phyloP scores from a whole-genome alignment of 2,329 filamentous ascomycete species.

The Penicillium hesseltinei region DNA sequence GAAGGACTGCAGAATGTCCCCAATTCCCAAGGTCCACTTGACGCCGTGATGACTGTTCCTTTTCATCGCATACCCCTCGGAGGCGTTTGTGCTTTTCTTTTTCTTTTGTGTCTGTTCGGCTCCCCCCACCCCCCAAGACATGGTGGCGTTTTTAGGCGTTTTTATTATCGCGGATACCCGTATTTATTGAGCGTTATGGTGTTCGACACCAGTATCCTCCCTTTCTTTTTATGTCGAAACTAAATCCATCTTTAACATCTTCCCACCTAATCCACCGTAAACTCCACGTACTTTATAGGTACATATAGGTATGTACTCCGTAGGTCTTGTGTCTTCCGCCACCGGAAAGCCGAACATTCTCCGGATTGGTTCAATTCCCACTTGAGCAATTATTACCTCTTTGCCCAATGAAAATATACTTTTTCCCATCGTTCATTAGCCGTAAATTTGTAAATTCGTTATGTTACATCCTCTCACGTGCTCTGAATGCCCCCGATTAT shows the following conservation, averaged over 20 bases:
- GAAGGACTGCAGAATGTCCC: conserved; percentile 16
- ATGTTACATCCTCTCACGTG: conserved; percentile 3
- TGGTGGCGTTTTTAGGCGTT: conserved; percentile 3
- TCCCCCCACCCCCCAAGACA: not conserved
- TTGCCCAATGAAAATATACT: not conserved
- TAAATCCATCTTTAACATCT: not conserved
- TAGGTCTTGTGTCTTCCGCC: not conserved
- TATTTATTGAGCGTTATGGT: conserved; percentile 2
- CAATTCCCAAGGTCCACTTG: conserved; percentile 5
- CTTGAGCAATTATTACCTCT: not conserved
- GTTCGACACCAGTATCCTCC: not conserved
- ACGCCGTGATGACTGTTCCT: conserved; percentile 16
- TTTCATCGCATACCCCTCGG: conserved; percentile 5
- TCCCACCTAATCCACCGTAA: not conserved
- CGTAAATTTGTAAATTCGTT: not conserved
- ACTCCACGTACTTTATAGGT: not conserved
- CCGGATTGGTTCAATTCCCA: not conserved
- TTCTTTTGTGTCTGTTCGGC: not conserved
- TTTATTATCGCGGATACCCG: conserved; percentile 12
- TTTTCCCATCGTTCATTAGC: not conserved
- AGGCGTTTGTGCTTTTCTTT: conserved; percentile 7
- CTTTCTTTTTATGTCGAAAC: not conserved
- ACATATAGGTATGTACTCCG: not conserved
- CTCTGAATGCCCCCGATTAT: conserved; percentile 15
- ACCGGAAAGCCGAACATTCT: conserved; percentile 5